Evolutionary conservation across 805 yeast genomes (phyloP).

Genomic region (Yamadazyma laniorum): DNA sequence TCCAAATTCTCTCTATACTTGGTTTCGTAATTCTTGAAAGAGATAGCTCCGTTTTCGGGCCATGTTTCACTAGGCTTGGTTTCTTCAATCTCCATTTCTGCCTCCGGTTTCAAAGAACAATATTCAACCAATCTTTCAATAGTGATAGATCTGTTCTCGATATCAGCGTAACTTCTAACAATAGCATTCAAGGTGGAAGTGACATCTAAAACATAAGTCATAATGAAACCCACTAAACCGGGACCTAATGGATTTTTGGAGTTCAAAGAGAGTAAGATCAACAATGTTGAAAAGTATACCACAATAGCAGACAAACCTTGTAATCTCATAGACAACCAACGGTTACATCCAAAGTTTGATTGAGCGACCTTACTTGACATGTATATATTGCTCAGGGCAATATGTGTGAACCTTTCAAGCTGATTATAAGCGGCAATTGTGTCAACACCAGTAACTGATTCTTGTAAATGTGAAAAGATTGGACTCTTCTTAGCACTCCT

Average conservation of each 20-base stretch:
- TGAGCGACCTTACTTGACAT: constrained; percentile 21
- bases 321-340: constrained; percentile 40
- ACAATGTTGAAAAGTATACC: constrained; percentile 27
- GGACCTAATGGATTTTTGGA: constrained; percentile 25
- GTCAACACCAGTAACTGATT: constrained; percentile 35
- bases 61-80: constrained; percentile 47
- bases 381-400: constrained; percentile 25
- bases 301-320: constrained; percentile 35
- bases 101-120: constrained; percentile 41
- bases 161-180: constrained; percentile 33
- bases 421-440: constrained; percentile 34
- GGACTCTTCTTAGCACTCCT: constrained; percentile 32
- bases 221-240: constrained; percentile 36
- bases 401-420: constrained; percentile 26
- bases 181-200: constrained; percentile 31
- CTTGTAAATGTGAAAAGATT: constrained; percentile 35
- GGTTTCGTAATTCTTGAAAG: constrained; percentile 73
- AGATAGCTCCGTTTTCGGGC: constrained; percentile 71
- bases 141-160: constrained; percentile 33
- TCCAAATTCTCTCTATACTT: constrained; percentile 82
- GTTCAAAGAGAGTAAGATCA: constrained; percentile 26
- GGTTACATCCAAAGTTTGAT: constrained; percentile 22
- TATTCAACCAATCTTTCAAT: constrained; percentile 39
- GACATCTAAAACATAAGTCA: constrained; percentile 34
- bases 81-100: constrained; percentile 39